These are phyloP conservation scores for Pseudomonodictys pantanalensis DNA, from an alignment of 495 filamentous ascomycete species.

Conservation along the genomic window DNA sequence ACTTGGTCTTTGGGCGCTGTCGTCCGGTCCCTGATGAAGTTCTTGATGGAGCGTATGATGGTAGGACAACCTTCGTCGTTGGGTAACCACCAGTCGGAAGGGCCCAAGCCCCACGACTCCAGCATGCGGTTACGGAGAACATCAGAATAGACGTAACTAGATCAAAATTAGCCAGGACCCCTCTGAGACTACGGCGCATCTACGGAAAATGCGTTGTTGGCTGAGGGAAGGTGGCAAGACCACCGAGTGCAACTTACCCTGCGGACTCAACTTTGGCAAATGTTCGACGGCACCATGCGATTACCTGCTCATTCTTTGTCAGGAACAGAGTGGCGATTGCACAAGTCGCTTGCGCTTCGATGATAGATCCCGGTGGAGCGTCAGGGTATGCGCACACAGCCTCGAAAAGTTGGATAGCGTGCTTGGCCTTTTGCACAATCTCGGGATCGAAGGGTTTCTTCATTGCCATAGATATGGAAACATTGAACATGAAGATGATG, in stretches of 20 bases:
- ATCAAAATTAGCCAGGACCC: background rate
- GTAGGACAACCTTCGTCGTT: slow-evolving; percentile 70
- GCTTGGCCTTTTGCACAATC: slow-evolving; percentile 59
- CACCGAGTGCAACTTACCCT: slow-evolving; percentile 62
- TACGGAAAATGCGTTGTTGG: background rate
- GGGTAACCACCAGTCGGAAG: slow-evolving; percentile 82
- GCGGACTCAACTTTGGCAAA: slow-evolving; percentile 73
- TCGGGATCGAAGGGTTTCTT: slow-evolving; percentile 52
- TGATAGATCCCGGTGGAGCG: slow-evolving; percentile 63
- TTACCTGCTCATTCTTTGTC: slow-evolving; percentile 65
- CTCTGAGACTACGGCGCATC: too few species aligned
- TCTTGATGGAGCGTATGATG: slow-evolving; percentile 71
- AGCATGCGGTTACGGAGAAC: slow-evolving; percentile 72
- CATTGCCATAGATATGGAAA: slow-evolving; percentile 59
- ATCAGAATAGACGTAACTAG: slow-evolving; percentile 76
- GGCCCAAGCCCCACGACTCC: slow-evolving; percentile 64
- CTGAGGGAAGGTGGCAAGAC: slow-evolving; percentile 3
- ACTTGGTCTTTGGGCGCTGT: slow-evolving; percentile 58
- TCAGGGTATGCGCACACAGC: slow-evolving; percentile 69
- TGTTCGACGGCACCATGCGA: slow-evolving; percentile 81
- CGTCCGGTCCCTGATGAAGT: slow-evolving; percentile 68
- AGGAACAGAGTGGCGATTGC: slow-evolving; percentile 76
- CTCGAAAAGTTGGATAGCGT: slow-evolving; percentile 74
- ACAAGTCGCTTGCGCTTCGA: slow-evolving; percentile 73
- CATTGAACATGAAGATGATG: slow-evolving; percentile 74